Evolutionary conservation across 129 eudicot genomes (phyloP).

Genomic region (Ambrosia artemisiifolia): DNA sequence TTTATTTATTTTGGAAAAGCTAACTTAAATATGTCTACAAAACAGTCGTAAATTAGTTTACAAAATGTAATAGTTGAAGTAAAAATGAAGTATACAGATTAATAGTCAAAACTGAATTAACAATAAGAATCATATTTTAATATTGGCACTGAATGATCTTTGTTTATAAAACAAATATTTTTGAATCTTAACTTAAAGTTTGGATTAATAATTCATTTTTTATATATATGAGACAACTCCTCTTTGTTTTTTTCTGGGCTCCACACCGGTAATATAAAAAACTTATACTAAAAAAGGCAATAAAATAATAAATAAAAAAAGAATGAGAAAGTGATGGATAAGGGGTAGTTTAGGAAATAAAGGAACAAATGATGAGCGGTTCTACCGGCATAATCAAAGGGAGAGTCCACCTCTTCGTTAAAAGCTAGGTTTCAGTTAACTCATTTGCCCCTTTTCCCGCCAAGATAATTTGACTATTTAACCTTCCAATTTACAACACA

Average conservation of each 20-base stretch:
- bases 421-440: slow-evolving; percentile 35
- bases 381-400: slow-evolving; percentile 43
- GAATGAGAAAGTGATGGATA: slow-evolving; percentile 28
- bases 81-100: not conserved
- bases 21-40: not conserved
- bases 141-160: not conserved
- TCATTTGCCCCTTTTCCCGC: slow-evolving; percentile 38
- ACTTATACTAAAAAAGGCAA: not conserved
- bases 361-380: slow-evolving; percentile 31
- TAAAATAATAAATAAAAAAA: not conserved
- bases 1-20: not conserved
- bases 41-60: not conserved
- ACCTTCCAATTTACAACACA: slow-evolving; percentile 9
- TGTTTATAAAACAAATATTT: not conserved
- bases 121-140: not conserved
- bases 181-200: not conserved
- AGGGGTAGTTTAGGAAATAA: slow-evolving; percentile 32
- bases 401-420: slow-evolving; percentile 28
- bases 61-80: not conserved
- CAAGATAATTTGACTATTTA: slow-evolving; percentile 31
- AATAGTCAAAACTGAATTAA: not conserved
- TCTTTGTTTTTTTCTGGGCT: slow-evolving; percentile 2
- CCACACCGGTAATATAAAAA: not conserved
- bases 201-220: not conserved
- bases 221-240: slow-evolving; percentile 1